Conservation (phyloP, 352 stramenopile genomes). For the Globisporangium emineosum region DNA sequence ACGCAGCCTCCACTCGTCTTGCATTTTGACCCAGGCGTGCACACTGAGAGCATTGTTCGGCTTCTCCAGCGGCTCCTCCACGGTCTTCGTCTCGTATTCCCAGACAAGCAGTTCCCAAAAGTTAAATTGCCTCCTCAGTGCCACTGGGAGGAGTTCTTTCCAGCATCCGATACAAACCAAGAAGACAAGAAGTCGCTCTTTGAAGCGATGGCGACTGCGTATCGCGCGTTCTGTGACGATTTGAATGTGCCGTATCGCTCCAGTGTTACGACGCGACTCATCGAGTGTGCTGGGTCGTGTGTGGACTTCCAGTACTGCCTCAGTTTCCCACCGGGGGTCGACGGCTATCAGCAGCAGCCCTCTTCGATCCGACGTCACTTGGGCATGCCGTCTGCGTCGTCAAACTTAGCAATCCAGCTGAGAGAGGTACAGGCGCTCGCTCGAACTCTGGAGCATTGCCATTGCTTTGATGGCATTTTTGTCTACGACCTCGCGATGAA, state of each 20-base stretch:
- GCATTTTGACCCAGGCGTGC: slow-evolving; percentile 56
- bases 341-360: slow-evolving; percentile 27
- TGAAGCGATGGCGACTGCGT: slow-evolving; percentile 42
- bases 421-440: slow-evolving; percentile 50
- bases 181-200: slow-evolving; percentile 16
- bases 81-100: slow-evolving; percentile 42
- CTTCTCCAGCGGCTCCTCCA: slow-evolving; percentile 55
- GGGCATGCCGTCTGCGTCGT: not conserved
- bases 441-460: slow-evolving; percentile 34
- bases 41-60: slow-evolving; percentile 48
- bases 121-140: slow-evolving; percentile 36
- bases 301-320: slow-evolving; percentile 73
- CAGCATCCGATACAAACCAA: slow-evolving; percentile 1
- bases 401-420: slow-evolving; percentile 19
- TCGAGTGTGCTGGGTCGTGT: slow-evolving; percentile 44
- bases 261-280: slow-evolving; percentile 41
- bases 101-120: slow-evolving; percentile 27
- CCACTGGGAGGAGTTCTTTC: slow-evolving; percentile 56
- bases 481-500: slow-evolving; percentile 45
- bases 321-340: slow-evolving; percentile 26
- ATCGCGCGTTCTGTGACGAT: slow-evolving; percentile 63
- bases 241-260: slow-evolving; percentile 40
- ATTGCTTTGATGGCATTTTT: slow-evolving; percentile 45
- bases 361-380: slow-evolving; percentile 4
- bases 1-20: slow-evolving; percentile 16